A percentile compares a stretch with the other conserved stretches of the same genome.
Evolutionary conservation across 345 rosid species (phyloP).

Genomic region (Camelina sativa): DNA sequence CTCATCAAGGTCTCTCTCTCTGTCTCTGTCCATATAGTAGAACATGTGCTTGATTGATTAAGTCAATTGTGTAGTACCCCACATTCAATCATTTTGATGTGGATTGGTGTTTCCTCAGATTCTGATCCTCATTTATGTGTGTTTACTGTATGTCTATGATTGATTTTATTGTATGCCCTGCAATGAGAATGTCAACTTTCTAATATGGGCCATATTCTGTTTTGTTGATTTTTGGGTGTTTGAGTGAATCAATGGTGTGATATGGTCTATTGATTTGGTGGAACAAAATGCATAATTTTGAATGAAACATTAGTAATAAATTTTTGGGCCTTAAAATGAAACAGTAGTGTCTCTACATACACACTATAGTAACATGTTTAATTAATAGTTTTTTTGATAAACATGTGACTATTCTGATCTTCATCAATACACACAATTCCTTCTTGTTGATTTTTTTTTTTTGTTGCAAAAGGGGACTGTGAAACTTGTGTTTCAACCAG

Average conservation of each 20-base stretch:
- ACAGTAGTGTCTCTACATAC: too few species aligned
- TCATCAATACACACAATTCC: too few species aligned
- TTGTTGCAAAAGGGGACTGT: conserved; percentile 55
- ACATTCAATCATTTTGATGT: neutral
- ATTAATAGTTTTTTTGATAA: too few species aligned
- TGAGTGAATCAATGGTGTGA: neutral
- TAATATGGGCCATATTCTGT: neutral
- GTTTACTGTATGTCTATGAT: neutral
- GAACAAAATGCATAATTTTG: neutral
- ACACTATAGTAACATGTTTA: neutral
- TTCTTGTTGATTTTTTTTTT: neutral
- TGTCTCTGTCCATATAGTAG: neutral
- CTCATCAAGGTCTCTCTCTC: conserved; percentile 52
- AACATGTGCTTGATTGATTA: neutral
- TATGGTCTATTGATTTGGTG: too few species aligned
- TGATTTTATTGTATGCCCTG: conserved; percentile 13
- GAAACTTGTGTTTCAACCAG: conserved; percentile 84
- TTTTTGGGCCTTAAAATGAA: neutral
- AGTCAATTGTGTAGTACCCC: neutral
- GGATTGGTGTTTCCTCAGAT: neutral
- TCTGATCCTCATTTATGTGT: neutral
- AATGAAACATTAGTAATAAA: neutral
- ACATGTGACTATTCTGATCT: too few species aligned
- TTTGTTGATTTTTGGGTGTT: neutral
- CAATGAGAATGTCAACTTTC: conserved; percentile 7